Conservation (phyloP, 108 stramenopile species). For the Skeletonema tropicum region DNA sequence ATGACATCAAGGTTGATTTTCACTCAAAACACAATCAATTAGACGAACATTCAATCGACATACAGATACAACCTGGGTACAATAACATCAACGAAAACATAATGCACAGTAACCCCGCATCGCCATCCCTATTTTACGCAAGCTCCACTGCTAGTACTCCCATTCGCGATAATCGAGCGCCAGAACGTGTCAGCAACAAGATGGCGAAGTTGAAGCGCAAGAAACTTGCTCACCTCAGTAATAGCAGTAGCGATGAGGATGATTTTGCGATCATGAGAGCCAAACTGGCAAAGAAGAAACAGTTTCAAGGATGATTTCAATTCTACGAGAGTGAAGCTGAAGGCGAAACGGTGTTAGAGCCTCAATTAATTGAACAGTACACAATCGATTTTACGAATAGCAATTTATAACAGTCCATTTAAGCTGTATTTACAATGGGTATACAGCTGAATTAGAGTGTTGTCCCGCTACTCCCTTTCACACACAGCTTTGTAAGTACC, state of each 20-base stretch:
- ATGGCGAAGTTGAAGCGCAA: background rate
- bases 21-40: background rate
- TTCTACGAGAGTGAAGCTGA: background rate
- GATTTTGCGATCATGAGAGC: background rate
- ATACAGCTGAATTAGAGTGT: too few species aligned
- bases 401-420: background rate
- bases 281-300: constrained; percentile 1
- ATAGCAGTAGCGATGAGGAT: background rate
- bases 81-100: background rate
- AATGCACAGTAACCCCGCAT: background rate
- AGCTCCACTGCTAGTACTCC: background rate
- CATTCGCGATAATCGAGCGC: background rate
- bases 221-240: background rate
- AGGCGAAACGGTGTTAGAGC: background rate
- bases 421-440: background rate
- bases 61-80: background rate
- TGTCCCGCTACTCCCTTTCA: constrained; percentile 9
- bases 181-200: background rate
- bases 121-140: background rate
- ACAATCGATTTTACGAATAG: too few species aligned
- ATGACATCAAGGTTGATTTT: background rate
- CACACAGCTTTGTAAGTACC: constrained; percentile 55
- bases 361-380: too few species aligned
- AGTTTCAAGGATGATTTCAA: background rate
- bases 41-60: background rate